Base-by-base conservation (phyloP, 495 filamentous ascomycete genomes). In the Aspergillus asperescens region DNA sequence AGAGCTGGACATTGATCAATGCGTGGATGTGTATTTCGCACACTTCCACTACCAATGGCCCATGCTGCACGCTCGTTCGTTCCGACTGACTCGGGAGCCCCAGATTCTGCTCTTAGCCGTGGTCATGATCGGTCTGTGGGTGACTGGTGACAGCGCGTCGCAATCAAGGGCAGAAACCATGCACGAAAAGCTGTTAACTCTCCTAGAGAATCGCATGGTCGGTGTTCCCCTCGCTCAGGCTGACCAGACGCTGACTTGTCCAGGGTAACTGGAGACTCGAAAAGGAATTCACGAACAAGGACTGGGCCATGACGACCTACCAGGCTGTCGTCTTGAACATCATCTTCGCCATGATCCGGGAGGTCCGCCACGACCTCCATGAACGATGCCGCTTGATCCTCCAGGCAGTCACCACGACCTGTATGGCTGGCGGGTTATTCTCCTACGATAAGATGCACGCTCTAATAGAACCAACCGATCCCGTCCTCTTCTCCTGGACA, bases 41-140 rank as follows among this genome's bases (percentile, higher is more conserved):
- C 25, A 46, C 16, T 46, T 46, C 9, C 42, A 46, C 16, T 15
- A 31, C 10, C 42, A 46, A 13, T 46, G 42, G 42, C 42, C 42
- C 15, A 9, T 46, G 8, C 4, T 46, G 1, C 42, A 46, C 16
- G 18, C 16, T 7, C 6, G 6, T 3, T 31, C 42, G 0, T 46
- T 32, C 6, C 3, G 16, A 31, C 23, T n/a, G 5, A 46, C 7
- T 1, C n/a, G 13, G 5, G n/a, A 29, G 9, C 42, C 42, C 0
- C 25, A 31, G 18, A 20, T 46, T 7, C 9, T 46, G 2, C 10
- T 20, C 2, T 10, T 46, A 5, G 27, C 42, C 0, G 6, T 46
- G 3, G 42, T 16, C 8, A 46, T 46, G 42, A 46, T 46, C 15
- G 42, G 42, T 7, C 27, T 46, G 5, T 46, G 42, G 42, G 27